Percentiles rank a stretch among this genome's conserved stretches.
Evolutionary conservation across 2,329 filamentous ascomycete species (phyloP).

Genomic region (Claviceps sorghi): DNA sequence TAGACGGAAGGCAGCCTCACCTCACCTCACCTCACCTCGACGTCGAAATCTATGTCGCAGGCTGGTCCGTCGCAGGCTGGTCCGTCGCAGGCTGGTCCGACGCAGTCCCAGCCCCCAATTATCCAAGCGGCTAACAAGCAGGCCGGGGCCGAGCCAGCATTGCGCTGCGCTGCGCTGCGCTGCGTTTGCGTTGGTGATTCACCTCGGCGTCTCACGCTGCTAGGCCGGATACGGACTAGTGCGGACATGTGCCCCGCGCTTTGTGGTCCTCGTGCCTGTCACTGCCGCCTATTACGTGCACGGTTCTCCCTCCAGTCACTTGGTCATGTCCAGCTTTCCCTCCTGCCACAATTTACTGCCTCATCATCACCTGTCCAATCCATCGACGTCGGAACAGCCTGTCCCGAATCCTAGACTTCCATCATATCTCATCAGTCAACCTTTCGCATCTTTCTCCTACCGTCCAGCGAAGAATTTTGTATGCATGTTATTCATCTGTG

Average conservation of each 20-base stretch:
- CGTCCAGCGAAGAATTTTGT: not conserved
- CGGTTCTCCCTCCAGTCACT: slow-evolving; percentile 4
- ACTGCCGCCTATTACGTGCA: slow-evolving; percentile 7
- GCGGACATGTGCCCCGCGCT: not conserved
- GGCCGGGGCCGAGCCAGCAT: no score
- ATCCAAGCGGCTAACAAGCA: no score
- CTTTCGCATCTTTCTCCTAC: not conserved
- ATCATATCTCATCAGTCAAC: not conserved
- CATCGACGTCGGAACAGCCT: slow-evolving; percentile 5
- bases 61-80: no score
- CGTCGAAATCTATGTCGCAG: no score
- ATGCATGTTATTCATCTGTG: not conserved
- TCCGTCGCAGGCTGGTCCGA: no score
- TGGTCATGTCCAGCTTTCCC: slow-evolving; percentile 7
- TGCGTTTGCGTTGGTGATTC: not conserved
- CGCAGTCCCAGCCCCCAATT: no score
- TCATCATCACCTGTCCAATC: slow-evolving; percentile 14
- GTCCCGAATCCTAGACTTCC: slow-evolving; percentile 6
- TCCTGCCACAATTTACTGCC: slow-evolving; percentile 8
- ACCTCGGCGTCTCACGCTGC: not conserved
- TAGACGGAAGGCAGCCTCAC: no score
- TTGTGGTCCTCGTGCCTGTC: slow-evolving; percentile 6
- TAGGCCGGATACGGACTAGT: slow-evolving; percentile 1
- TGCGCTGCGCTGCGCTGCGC: no score
- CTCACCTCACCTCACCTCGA: no score